Percentiles rank a stretch among this genome's conserved stretches.
phyloP scores from a whole-genome alignment of 2,329 filamentous ascomycete genomes.

The Curvularia sp. region DNA sequence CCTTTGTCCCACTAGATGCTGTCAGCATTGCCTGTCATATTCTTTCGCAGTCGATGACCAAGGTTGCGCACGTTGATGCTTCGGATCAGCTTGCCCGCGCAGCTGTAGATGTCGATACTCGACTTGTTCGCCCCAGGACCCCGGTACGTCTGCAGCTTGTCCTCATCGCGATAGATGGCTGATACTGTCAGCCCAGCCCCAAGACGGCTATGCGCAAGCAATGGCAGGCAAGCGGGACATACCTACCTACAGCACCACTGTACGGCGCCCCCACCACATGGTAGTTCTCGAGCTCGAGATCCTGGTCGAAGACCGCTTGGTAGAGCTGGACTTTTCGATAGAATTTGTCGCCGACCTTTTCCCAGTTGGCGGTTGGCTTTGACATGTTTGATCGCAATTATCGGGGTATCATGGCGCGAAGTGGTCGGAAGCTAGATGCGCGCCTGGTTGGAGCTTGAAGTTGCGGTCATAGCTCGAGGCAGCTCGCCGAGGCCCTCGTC shows the following conservation, averaged over 20 bases:
- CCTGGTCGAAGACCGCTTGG: constrained; percentile 88
- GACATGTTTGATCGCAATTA: constrained; percentile 39
- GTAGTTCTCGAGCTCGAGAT: constrained; percentile 94
- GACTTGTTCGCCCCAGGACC: constrained; percentile 75
- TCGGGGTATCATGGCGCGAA: constrained; percentile 29
- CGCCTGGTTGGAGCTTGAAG: constrained; percentile 15
- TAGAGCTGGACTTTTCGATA: constrained; percentile 96
- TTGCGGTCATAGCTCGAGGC: constrained; percentile 22
- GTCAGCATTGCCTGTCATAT: constrained; percentile 19
- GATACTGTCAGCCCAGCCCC: constrained; percentile 39
- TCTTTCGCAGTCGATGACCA: constrained; percentile 5
- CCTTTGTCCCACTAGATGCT: constrained; percentile 80
- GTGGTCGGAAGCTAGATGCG: constrained; percentile 14
- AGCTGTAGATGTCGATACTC: constrained; percentile 93
- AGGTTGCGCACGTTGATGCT: constrained; percentile 67
- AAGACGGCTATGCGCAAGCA: constrained; percentile 5
- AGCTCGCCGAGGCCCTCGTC: constrained; percentile 7
- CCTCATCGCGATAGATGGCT: constrained; percentile 90
- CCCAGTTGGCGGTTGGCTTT: constrained; percentile 87
- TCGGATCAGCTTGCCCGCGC: constrained; percentile 85
- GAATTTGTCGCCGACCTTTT: constrained; percentile 89
- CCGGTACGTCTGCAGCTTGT: constrained; percentile 80
- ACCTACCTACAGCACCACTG: constrained; percentile 85
- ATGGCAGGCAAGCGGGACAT: constrained; percentile 19
- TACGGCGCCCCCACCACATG: constrained; percentile 90